Evolutionary conservation across 768 basidiomycete species (phyloP), one percentile per base, ranked within the genome.

Genomic region (Phlebiopsis gigantea): DNA sequence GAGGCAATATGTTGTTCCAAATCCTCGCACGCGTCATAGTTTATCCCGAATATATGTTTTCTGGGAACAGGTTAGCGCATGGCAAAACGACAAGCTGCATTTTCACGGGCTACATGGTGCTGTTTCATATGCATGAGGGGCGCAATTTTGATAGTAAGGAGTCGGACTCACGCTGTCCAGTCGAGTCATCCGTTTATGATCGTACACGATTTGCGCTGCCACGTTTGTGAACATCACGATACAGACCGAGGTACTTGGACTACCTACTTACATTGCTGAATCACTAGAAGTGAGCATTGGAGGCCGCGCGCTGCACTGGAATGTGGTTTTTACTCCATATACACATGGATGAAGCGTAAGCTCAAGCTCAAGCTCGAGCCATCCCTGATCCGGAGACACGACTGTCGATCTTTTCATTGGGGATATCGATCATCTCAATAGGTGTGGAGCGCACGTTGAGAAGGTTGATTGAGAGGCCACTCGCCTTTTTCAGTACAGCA

Each of bases 341-440:
- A 31, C 50, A 51, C 50, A 51, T 51, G 50, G 31, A 17, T n/a
- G 29, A 51, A 41, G 50, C 50, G 34, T 22, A 51, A 19, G 50
- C 50, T 51, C 50, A 51, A 17, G 50, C 50, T 34, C 50, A 41
- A 34, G 50, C 50, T 21, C 30, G 34, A 45, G 44, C 44, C 21
- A 12, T 45, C 44, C 19, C 15, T 45, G 24, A 45, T 45, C 15
- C 15, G 24, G 34, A 10, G 34, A 17, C 3, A 17, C 34, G 34
- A 17, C 12, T 39, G 34, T 17, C 34, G 34, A 39, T 39, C 34
- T 39, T 39, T 39, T 39, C 34, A 39, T 39, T 39, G 34, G 17
- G 34, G 19, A 45, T 45, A 45, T 21, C 31, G 7, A 39, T 10
- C 12, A 12, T 39, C 12, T 39, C 34, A 17, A 10, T 17, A 39